Percentiles rank a stretch among this genome's conserved stretches.
Conservation (phyloP, 2,329 filamentous ascomycete species). For the Pestalotiopsis sp. region DNA sequence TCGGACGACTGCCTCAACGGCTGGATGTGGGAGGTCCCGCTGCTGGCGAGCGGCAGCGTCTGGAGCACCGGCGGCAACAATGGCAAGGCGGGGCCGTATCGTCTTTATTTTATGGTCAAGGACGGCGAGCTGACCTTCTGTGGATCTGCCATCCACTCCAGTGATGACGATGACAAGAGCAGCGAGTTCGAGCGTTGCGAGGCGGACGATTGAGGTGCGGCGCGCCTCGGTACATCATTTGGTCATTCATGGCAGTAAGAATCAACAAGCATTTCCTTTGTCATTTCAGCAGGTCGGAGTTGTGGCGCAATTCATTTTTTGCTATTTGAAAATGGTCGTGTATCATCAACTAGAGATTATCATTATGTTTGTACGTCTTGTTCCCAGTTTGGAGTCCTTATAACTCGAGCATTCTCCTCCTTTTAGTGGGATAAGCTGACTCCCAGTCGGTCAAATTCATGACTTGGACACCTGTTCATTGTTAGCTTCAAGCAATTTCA, state of each 20-base stretch:
- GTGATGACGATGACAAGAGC: background rate
- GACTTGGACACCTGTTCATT: slow-evolving; percentile 4
- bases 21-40: slow-evolving; percentile 9
- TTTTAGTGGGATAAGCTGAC: background rate
- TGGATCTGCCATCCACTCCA: slow-evolving; percentile 4
- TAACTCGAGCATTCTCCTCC: background rate
- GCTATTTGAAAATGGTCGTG: background rate
- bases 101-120: slow-evolving; percentile 4
- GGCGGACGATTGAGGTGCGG: background rate
- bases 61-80: slow-evolving; percentile 2
- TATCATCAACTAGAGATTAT: background rate
- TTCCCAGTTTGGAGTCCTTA: background rate
- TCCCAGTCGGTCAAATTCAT: slow-evolving; percentile 7
- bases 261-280: background rate
- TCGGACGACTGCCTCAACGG: background rate
- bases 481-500: background rate
- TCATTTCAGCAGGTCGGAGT: background rate
- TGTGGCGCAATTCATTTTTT: background rate
- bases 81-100: background rate
- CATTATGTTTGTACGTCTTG: background rate
- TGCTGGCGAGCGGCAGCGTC: background rate
- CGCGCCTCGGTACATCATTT: background rate
- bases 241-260: background rate
- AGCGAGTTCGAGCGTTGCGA: slow-evolving; percentile 9
- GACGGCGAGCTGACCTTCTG: slow-evolving; percentile 1